Conservation (phyloP, 1,139 yeast species). For the Blastobotrys proliferans region DNA sequence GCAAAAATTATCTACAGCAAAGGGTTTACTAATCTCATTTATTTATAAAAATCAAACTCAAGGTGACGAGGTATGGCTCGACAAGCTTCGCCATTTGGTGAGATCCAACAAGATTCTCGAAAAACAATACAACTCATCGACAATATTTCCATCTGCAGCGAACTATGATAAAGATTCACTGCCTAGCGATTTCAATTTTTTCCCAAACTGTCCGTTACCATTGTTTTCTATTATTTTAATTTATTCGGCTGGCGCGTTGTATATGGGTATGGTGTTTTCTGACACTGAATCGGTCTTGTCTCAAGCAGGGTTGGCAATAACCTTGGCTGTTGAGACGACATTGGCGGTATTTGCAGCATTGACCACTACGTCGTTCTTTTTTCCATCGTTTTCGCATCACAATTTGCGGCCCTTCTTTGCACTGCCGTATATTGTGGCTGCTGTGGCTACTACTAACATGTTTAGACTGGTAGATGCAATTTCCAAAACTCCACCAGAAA, state of each 20-base stretch:
- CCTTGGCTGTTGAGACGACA: conserved; percentile 50
- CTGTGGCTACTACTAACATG: conserved; percentile 45
- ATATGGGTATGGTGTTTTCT: conserved; percentile 46
- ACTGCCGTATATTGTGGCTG: conserved; percentile 40
- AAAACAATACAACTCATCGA: conserved; percentile 1
- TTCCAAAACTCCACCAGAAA: conserved; percentile 42
- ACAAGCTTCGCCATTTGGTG: neutral
- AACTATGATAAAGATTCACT: neutral
- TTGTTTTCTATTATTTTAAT: conserved; percentile 19
- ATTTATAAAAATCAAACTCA: conserved; percentile 17
- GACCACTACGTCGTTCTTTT: conserved; percentile 44
- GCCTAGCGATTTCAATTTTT: conserved; percentile 14
- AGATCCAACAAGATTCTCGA: too few relatives aligned
- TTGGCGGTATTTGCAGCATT: conserved; percentile 50
- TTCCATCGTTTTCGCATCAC: conserved; percentile 26
- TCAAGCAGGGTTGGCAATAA: conserved; percentile 54
- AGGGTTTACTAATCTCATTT: conserved; percentile 23
- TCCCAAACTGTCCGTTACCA: conserved; percentile 21
- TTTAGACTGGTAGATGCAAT: conserved; percentile 42
- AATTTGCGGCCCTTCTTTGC: conserved; percentile 28
- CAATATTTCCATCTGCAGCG: conserved; percentile 5
- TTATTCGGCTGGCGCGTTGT: conserved; percentile 35
- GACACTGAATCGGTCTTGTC: conserved; percentile 57
- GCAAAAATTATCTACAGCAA: neutral
- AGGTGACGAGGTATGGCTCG: conserved; percentile 16